Conservation (phyloP, 768 basidiomycete genomes). For the Suillus occidentalis region DNA sequence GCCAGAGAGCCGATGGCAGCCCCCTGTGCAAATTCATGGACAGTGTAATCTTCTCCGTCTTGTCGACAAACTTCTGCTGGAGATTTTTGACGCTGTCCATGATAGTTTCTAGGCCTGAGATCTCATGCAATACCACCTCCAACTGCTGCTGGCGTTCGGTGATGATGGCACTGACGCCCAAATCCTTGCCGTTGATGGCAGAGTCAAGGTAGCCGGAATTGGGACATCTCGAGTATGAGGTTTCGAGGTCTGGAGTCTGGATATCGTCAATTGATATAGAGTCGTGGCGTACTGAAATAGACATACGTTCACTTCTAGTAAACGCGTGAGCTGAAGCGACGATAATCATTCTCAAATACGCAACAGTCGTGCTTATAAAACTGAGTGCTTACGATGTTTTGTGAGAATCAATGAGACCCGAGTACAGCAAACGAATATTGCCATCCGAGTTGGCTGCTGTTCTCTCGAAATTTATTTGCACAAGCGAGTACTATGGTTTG, state of each 20-base stretch:
- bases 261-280: neutral
- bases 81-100: slow-evolving; percentile 16
- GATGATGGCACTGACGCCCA: slow-evolving; percentile 14
- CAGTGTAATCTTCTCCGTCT: slow-evolving; percentile 10
- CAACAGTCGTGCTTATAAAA: neutral
- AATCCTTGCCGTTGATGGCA: neutral
- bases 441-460: neutral
- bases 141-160: slow-evolving; percentile 19
- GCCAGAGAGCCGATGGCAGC: slow-evolving; percentile 32
- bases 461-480: neutral
- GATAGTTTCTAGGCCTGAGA: slow-evolving; percentile 15
- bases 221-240: slow-evolving; percentile 17
- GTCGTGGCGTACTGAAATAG: neutral
- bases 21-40: slow-evolving; percentile 22
- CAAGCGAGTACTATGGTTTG: neutral
- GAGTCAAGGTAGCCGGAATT: neutral
- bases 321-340: neutral
- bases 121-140: slow-evolving; percentile 12
- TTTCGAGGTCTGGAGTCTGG: slow-evolving; percentile 19
- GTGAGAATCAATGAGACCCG: neutral
- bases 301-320: neutral
- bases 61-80: slow-evolving; percentile 18
- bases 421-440: neutral
- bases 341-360: neutral
- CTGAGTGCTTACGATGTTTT: neutral